phyloP scores from a whole-genome alignment of 768 basidiomycete genomes.

The Russula olivacea region DNA sequence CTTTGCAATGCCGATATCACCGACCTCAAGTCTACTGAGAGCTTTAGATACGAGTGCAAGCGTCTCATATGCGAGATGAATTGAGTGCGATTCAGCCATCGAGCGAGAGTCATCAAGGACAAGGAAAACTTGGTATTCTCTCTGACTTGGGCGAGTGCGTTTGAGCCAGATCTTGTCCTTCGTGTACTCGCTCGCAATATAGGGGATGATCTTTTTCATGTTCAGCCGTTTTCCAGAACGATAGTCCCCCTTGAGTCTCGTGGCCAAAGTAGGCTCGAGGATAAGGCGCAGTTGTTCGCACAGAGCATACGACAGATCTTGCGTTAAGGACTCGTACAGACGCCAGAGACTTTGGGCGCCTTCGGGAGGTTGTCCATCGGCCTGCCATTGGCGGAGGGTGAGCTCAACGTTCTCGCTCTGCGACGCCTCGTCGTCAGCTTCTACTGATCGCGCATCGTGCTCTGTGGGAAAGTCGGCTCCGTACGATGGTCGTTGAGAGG shows the following conservation, averaged over 20 bases:
- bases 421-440: constrained; percentile 29
- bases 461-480: constrained; percentile 27
- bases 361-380: constrained; percentile 47
- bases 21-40: constrained; percentile 85
- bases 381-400: constrained; percentile 56
- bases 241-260: constrained; percentile 93
- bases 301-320: constrained; percentile 82
- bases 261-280: constrained; percentile 90
- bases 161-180: constrained; percentile 99
- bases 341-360: constrained; percentile 82
- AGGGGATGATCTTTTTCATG: constrained; percentile 98
- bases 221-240: constrained; percentile 96
- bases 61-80: constrained; percentile 92
- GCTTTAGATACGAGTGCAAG: constrained; percentile 89
- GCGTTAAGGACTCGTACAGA: constrained; percentile 83
- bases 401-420: constrained; percentile 40
- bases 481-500: constrained; percentile 7
- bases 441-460: constrained; percentile 12
- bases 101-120: constrained; percentile 95
- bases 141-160: constrained; percentile 84
- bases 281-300: constrained; percentile 97
- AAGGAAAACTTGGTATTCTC: constrained; percentile 93
- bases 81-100: constrained; percentile 89
- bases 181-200: constrained; percentile 97
- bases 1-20: constrained; percentile 86